phyloP scores from a whole-genome alignment of 768 basidiomycete genomes.

The Clitopilus passeckerianus region DNA sequence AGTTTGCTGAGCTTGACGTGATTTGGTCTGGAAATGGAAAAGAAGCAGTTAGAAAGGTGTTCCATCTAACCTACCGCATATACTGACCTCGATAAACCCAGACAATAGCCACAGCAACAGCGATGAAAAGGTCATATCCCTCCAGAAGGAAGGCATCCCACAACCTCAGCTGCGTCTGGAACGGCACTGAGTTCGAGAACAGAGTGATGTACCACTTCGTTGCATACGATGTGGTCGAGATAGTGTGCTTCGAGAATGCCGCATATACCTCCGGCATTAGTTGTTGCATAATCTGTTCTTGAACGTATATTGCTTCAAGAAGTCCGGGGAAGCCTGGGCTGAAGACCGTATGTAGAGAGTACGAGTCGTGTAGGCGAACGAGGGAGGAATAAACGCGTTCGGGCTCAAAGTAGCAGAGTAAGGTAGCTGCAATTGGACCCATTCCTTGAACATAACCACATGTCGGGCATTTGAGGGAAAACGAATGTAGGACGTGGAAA shows the following conservation, averaged over 20 bases:
- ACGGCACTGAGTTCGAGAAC: conserved; percentile 93
- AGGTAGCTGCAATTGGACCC: conserved; percentile 94
- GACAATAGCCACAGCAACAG: conserved; percentile 81
- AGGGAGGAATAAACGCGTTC: conserved; percentile 83
- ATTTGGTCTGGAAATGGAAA: conserved; percentile 82
- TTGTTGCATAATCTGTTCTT: conserved; percentile 82
- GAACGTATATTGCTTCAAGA: conserved; percentile 92
- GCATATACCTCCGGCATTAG: conserved; percentile 88
- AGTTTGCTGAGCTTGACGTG: conserved; percentile 70
- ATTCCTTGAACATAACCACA: conserved; percentile 99
- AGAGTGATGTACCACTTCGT: conserved; percentile 99
- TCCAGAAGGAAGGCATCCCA: conserved; percentile 95
- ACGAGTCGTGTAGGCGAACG: conserved; percentile 85
- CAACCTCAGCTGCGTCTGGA: conserved; percentile 87
- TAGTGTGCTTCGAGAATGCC: conserved; percentile 83
- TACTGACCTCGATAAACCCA: conserved; percentile 84
- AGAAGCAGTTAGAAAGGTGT: background rate
- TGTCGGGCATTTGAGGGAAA: conserved; percentile 75
- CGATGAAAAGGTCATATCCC: conserved; percentile 84
- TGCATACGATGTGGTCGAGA: conserved; percentile 91
- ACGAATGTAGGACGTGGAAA: conserved; percentile 91
- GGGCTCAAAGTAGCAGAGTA: conserved; percentile 91
- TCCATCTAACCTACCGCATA: background rate
- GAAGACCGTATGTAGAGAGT: conserved; percentile 85
- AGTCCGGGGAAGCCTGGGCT: conserved; percentile 94